Conservation (phyloP, 345 rosid species). For the Rhodomyrtus tomentosa region DNA sequence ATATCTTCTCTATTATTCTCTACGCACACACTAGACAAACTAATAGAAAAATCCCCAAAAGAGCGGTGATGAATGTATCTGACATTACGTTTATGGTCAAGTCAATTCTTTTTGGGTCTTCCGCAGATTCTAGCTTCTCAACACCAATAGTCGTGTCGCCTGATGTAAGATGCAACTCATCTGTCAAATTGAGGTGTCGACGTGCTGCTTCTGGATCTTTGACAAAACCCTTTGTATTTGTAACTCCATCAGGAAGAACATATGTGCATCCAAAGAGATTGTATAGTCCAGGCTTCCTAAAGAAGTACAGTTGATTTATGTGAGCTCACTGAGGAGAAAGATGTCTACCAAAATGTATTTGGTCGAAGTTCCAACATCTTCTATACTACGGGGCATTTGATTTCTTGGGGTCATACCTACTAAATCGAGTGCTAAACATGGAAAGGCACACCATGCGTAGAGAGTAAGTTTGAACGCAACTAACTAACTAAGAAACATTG, state of each 20-base stretch:
- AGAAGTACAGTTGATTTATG: background rate
- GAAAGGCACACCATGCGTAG: background rate
- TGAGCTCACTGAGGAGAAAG: background rate
- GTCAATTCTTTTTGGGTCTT: slow-evolving; percentile 46
- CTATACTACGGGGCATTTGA: background rate
- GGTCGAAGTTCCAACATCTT: background rate
- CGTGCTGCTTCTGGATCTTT: slow-evolving; percentile 57
- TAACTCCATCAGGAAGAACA: slow-evolving; percentile 84
- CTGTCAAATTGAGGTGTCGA: slow-evolving; percentile 23
- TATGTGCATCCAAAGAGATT: slow-evolving; percentile 60
- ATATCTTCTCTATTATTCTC: background rate
- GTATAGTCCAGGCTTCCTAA: slow-evolving; percentile 43
- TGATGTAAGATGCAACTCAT: slow-evolving; percentile 5
- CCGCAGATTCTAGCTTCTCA: slow-evolving; percentile 18
- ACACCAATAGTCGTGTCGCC: slow-evolving; percentile 6
- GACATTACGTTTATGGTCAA: slow-evolving; percentile 50
- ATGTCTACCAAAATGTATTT: background rate
- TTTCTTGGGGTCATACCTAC: background rate
- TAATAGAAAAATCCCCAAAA: background rate
- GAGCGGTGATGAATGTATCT: background rate
- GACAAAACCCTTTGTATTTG: slow-evolving; percentile 72
- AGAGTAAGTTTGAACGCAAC: background rate
- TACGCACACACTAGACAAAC: background rate
- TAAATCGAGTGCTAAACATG: background rate
- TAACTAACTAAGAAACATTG: background rate